Evolutionary conservation across 805 yeast species (phyloP), one percentile per base, ranked within the genome.

Genomic region (Metschnikowia cubensis): DNA sequence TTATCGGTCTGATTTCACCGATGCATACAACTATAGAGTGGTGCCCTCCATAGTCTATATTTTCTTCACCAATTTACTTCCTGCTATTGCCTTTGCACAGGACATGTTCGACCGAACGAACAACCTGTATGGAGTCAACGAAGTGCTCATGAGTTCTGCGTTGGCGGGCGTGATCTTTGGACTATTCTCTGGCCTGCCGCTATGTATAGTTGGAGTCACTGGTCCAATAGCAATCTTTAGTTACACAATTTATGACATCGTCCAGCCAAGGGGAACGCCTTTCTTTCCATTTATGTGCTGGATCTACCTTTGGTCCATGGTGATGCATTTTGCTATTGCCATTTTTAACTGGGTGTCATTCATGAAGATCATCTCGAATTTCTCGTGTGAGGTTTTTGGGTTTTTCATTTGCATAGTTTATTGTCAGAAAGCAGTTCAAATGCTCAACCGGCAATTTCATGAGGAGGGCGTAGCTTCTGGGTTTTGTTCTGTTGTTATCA

Each of bases 251-350:
- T 88, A 84, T 62, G 85, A 85, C 52, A 75, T 88, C 45, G 76
- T 88, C 35, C 68, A 63, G 20, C 84, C 87, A 0, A 63, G 76
- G 51, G 77, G 75, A 7, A 70, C 77, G 0, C 76, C 78, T 7
- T 90, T 80, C 64, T 90, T 92, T 68, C 89, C 91, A 15, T 92
- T 92, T 65, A 91, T 94, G 96, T 85, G 92, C 63, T 94, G 98
- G 98, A 74, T 92, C 32, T 88, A 90, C 60, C 73, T 94, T 5
- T 92, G 99, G 99, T 78, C 89, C 3, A 85, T 86, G 88, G 75
- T 83, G 11, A 76, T 88, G 70, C 98, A 94, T 68, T 70, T 88
- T 22, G 51, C 83, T 1, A 73, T 92, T 35, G 91, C 97, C 0
- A 53, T 85, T 2, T 68, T 79, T 47, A 92, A 92, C 65, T 70